Percentiles rank a stretch among this genome's conserved stretches.
phyloP scores from a whole-genome alignment of 192 early-diverging fungal genomes.

The Linnemannia elongata region DNA sequence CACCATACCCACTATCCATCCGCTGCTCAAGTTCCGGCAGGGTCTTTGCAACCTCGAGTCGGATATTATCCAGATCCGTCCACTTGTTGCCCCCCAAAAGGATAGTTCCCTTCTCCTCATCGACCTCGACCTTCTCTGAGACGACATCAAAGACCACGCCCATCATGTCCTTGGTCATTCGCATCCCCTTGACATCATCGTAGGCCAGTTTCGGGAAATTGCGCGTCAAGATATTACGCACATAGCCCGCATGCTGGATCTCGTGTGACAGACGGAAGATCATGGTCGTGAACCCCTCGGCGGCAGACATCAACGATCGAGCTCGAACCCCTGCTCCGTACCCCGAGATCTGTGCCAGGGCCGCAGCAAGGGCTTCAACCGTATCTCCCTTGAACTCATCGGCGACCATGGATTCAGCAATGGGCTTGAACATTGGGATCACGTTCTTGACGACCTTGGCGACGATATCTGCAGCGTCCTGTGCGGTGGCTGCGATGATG shows the following conservation, averaged over 20 bases:
- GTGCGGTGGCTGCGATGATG: slow-evolving; percentile 84
- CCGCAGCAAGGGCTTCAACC: slow-evolving; percentile 81
- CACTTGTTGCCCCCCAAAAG: slow-evolving; percentile 78
- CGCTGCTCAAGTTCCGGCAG: slow-evolving; percentile 87
- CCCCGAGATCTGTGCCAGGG: slow-evolving; percentile 89
- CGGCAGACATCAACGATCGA: slow-evolving; percentile 88
- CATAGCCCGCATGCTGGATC: slow-evolving; percentile 87
- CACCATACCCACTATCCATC: slow-evolving; percentile 54
- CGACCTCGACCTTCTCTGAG: slow-evolving; percentile 75
- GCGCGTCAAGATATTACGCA: slow-evolving; percentile 81
- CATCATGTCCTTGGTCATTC: slow-evolving; percentile 83
- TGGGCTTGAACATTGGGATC: slow-evolving; percentile 81
- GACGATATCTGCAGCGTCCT: slow-evolving; percentile 80
- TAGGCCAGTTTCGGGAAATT: slow-evolving; percentile 78
- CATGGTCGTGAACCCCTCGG: slow-evolving; percentile 86
- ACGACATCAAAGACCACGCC: slow-evolving; percentile 90
- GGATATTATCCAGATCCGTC: slow-evolving; percentile 75
- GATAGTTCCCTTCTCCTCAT: slow-evolving; percentile 57
- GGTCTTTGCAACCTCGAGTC: slow-evolving; percentile 76
- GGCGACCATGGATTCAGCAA: slow-evolving; percentile 82
- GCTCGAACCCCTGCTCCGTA: slow-evolving; percentile 85
- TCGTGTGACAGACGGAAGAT: slow-evolving; percentile 74
- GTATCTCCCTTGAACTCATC: slow-evolving; percentile 77
- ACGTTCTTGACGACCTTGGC: slow-evolving; percentile 80
- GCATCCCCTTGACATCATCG: slow-evolving; percentile 84